Evolutionary conservation across 2,329 filamentous ascomycete species (phyloP), one percentile per base, ranked within the genome.

Genomic region (Aspergillus persii): DNA sequence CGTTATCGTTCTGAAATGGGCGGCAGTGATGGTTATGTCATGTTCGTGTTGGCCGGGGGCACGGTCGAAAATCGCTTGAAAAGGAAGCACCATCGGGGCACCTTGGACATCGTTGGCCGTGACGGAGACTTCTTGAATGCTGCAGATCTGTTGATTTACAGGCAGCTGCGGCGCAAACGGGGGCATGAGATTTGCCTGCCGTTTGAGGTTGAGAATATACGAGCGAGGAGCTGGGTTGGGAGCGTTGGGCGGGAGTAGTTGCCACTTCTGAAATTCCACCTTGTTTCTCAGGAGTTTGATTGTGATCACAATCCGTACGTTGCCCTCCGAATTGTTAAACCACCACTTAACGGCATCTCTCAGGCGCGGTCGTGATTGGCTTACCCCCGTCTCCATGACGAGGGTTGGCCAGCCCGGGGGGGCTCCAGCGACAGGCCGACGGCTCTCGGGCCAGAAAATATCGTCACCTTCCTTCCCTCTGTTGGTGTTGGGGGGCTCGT

Each of bases 291-390:
- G 12, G 23, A 15, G 26, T 15, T 50, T 30, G 54, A 56, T 3
- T 4, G 31, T 23, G 12, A 56, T 1, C 18, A 50, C 54, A 46
- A 56, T 51, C 7, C 30, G 46, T 23, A 15, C 29, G 23, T 26
- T 31, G n/a, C 54, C 54, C 12, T 33, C 2, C 7, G 54, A 56
- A 6, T 56, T 56, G 12, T 50, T 12, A 18, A 56, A 56, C 54
- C 54, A 56, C 54, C 54, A 56, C 3, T 26, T 9, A 36, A n/a
- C 47, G 44, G 50, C 54, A 18, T 56, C n/a, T n/a, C 39, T 29
- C 9, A 56, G 48, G 15, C 31, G 47, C 18, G 47, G 11, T 6
- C 50, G 46, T 11, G 54, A 51, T 33, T 51, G 47, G 1, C 47
- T 29, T 3, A 50, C 47, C 23, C 31, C 54, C 8, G 54, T 56